phyloP scores from a whole-genome alignment of 208 protist genomes.

The Willaertia magna region DNA sequence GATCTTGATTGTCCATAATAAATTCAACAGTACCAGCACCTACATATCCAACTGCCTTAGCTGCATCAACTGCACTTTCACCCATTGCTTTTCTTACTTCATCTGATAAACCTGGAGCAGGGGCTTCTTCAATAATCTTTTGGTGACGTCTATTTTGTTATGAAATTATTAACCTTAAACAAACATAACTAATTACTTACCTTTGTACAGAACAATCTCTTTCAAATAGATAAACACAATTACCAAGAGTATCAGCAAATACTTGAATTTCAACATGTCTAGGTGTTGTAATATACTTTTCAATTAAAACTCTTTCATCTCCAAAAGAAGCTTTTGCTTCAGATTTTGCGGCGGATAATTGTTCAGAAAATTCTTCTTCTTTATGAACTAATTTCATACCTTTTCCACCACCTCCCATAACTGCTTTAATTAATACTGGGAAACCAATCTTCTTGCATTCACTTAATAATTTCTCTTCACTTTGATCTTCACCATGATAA shows the following conservation, averaged over 20 bases:
- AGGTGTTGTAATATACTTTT: constrained; percentile 72
- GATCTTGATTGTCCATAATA: constrained; percentile 63
- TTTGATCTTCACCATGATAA: constrained; percentile 68
- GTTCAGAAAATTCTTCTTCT: constrained; percentile 37
- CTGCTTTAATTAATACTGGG: constrained; percentile 93
- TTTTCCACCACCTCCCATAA: constrained; percentile 48
- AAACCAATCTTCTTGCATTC: constrained; percentile 62
- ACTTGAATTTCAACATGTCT: constrained; percentile 84
- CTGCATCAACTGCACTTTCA: constrained; percentile 50
- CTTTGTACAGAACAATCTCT: constrained; percentile 77
- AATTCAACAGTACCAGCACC: constrained; percentile 95
- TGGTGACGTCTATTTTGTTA: constrained; percentile 89
- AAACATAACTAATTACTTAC: too few relatives aligned
- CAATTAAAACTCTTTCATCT: constrained; percentile 75
- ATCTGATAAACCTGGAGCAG: constrained; percentile 44
- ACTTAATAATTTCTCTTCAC: constrained; percentile 23
- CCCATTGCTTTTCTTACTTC: constrained; percentile 57
- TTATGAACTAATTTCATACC: constrained; percentile 66
- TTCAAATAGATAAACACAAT: constrained; percentile 78
- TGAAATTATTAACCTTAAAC: too few relatives aligned
- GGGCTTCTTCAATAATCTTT: constrained; percentile 81
- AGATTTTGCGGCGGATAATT: constrained; percentile 49
- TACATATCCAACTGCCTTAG: constrained; percentile 70
- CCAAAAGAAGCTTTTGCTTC: constrained; percentile 76
- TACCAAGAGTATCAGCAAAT: constrained; percentile 70